Conservation (phyloP, 164 flowering plant species). For the Litsea cubeba region DNA sequence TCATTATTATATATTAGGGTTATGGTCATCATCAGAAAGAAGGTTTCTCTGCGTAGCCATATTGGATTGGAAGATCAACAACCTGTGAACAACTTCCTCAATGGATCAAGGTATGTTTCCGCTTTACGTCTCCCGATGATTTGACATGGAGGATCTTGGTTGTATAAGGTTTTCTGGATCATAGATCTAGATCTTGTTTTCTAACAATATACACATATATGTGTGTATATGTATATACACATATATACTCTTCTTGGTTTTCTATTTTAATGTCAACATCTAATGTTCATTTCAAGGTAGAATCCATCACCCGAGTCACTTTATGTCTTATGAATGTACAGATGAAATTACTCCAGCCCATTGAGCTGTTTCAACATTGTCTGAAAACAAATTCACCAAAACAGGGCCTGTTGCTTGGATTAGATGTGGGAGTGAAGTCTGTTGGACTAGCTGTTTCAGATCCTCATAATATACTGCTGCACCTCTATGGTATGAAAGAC, state of each 20-base stretch:
- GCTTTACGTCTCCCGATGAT: no score
- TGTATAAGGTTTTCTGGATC: no score
- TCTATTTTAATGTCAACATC: neutral
- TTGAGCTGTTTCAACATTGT: slow-evolving; percentile 44
- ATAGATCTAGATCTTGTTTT: no score
- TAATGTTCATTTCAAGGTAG: neutral
- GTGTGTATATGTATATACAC: no score
- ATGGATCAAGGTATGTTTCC: no score
- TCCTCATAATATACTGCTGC: slow-evolving; percentile 46
- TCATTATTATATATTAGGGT: no score
- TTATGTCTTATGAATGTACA: slow-evolving; percentile 2
- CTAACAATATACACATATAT: no score
- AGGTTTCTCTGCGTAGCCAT: no score
- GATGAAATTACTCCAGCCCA: slow-evolving; percentile 70
- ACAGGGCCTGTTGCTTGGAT: slow-evolving; percentile 61
- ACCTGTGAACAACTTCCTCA: no score
- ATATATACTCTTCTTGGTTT: neutral
- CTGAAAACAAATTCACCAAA: slow-evolving; percentile 26
- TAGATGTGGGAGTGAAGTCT: slow-evolving; percentile 85
- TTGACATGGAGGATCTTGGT: no score
- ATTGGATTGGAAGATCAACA: no score
- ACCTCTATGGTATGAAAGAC: slow-evolving; percentile 53
- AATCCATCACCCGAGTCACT: neutral
- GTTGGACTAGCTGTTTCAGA: slow-evolving; percentile 86
- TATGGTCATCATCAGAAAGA: no score